A percentile compares a stretch with the other conserved stretches of the same genome.
Conservation (phyloP, 352 stramenopile genomes). For the Globisporangium perplexum region DNA sequence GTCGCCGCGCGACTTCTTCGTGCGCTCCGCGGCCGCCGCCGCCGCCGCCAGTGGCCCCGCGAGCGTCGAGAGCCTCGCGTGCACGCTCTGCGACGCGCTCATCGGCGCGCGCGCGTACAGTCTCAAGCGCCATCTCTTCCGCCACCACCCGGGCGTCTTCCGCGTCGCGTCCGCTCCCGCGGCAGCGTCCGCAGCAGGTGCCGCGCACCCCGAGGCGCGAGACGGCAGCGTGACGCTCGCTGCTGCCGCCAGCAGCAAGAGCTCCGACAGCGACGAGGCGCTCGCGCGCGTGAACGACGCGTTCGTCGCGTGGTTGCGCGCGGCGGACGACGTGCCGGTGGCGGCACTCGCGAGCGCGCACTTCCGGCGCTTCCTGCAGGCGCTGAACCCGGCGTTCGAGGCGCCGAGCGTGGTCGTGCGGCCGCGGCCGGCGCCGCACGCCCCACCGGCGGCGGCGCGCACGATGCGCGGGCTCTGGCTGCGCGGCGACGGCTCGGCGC, state of each 20-base stretch:
- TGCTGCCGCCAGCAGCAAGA: not conserved
- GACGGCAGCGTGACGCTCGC: not conserved
- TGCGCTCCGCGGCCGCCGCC: slow-evolving; percentile 7
- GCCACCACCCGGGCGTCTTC: slow-evolving; percentile 42
- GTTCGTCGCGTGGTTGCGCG: slow-evolving; percentile 35
- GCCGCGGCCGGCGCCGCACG: slow-evolving; percentile 1
- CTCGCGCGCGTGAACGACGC: slow-evolving; percentile 19
- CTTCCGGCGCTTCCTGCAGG: slow-evolving; percentile 30
- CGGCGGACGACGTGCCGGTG: slow-evolving; percentile 44
- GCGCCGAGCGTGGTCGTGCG: slow-evolving; percentile 32
- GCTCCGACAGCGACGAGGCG: not conserved
- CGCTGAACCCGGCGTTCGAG: slow-evolving; percentile 33
- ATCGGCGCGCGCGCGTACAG: slow-evolving; percentile 42
- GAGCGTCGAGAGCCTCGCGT: slow-evolving; percentile 27
- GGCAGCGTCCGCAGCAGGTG: not conserved
- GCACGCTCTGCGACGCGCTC: slow-evolving; percentile 38
- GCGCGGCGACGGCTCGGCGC: slow-evolving; percentile 20
- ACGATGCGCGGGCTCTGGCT: slow-evolving; percentile 54
- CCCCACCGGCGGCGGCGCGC: not conserved
- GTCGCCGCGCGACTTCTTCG: slow-evolving; percentile 42
- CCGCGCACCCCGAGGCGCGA: not conserved
- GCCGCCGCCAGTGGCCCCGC: not conserved
- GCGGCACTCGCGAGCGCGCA: slow-evolving; percentile 26
- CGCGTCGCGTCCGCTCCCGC: slow-evolving; percentile 2
- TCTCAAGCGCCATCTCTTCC: slow-evolving; percentile 42